Conservation (phyloP, 2,329 filamentous ascomycete species). For the Incumbomyces delicatus region DNA sequence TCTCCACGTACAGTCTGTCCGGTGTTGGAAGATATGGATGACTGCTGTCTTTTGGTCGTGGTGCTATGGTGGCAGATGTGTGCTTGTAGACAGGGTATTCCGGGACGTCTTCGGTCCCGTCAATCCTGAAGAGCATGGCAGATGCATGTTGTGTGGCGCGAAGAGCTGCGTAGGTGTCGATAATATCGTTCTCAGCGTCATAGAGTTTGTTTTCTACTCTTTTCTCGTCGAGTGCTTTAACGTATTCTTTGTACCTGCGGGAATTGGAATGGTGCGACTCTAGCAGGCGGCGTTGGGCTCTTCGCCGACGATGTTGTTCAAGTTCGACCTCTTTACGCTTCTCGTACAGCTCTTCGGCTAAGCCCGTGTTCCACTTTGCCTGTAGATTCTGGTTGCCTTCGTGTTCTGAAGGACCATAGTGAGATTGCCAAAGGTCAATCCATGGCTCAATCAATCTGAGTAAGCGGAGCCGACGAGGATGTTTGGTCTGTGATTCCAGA, state of each 20-base stretch:
- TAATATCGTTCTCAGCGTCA: conserved; percentile 6
- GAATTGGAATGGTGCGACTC: background rate
- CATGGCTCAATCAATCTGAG: conserved; percentile 3
- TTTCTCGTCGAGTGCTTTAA: conserved; percentile 2
- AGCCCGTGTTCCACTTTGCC: background rate
- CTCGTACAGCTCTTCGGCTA: conserved; percentile 4
- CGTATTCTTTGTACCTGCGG: background rate
- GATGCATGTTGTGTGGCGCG: background rate
- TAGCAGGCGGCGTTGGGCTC: conserved; percentile 1
- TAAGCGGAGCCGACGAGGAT: background rate
- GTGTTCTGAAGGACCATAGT: background rate
- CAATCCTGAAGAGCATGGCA: background rate
- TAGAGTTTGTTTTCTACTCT: background rate
- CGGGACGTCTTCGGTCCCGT: background rate
- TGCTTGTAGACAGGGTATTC: background rate
- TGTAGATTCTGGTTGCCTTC: background rate
- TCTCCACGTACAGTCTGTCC: background rate
- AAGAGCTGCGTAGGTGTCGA: conserved; percentile 2
- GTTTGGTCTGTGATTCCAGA: background rate
- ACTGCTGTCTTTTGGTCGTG: background rate
- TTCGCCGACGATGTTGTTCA: conserved; percentile 1
- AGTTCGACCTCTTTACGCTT: conserved; percentile 2
- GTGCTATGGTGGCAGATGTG: background rate
- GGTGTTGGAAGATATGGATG: background rate
- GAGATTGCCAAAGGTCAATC: background rate